A percentile compares a stretch with the other conserved stretches of the same genome.
These are phyloP conservation scores for Hortiboletus campestris DNA, from an alignment of 768 basidiomycete genomes.

Conservation along the genomic window DNA sequence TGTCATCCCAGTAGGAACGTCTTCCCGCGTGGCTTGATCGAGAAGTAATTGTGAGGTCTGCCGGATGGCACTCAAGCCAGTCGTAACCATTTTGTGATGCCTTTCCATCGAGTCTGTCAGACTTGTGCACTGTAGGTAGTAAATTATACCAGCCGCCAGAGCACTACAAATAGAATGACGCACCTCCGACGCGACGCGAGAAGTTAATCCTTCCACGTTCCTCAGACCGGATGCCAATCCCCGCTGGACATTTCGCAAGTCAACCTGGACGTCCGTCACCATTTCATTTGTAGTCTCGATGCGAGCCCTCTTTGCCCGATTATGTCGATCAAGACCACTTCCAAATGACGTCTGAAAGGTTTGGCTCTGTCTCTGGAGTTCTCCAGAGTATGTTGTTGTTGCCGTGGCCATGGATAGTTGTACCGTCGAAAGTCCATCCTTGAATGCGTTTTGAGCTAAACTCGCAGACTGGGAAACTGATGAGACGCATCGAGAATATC, in stretches of 20 bases:
- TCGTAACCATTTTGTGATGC: constrained; percentile 43
- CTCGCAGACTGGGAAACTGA: constrained; percentile 37
- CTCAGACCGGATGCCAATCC: constrained; percentile 50
- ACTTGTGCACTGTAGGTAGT: constrained; percentile 38
- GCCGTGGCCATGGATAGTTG: constrained; percentile 46
- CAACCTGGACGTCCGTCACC: constrained; percentile 47
- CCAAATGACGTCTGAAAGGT: constrained; percentile 42
- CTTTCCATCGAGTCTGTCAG: constrained; percentile 40
- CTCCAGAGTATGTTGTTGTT: constrained; percentile 47
- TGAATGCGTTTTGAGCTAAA: constrained; percentile 40
- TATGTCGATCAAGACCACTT: constrained; percentile 60
- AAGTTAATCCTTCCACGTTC: constrained; percentile 43
- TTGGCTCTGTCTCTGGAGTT: constrained; percentile 50
- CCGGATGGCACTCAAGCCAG: constrained; percentile 48
- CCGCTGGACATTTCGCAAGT: constrained; percentile 51
- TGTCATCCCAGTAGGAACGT: constrained; percentile 67
- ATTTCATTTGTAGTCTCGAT: constrained; percentile 55
- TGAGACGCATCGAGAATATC: constrained; percentile 11
- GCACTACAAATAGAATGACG: constrained; percentile 8
- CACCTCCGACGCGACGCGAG: constrained; percentile 53
- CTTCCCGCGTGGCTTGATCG: constrained; percentile 59
- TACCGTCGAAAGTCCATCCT: constrained; percentile 43
- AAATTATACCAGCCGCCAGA: not conserved
- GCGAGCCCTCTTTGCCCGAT: constrained; percentile 64
- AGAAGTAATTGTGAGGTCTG: constrained; percentile 49